Percentiles rank a stretch among this genome's conserved stretches.
These are phyloP conservation scores for Pelargonium australe DNA, from an alignment of 441 rosid genomes.

Conservation along the genomic window DNA sequence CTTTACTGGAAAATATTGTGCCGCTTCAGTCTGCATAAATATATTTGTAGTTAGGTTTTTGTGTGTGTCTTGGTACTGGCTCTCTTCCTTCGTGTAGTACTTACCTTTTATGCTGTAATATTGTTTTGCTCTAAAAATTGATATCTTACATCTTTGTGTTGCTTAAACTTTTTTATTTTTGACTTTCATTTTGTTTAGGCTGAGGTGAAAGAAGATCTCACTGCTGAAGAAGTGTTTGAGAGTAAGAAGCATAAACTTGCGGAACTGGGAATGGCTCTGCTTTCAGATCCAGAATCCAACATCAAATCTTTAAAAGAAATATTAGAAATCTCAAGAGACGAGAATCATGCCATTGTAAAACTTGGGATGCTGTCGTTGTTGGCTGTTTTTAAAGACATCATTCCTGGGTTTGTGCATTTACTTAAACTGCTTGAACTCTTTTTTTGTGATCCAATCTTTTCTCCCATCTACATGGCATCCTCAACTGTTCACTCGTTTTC, in stretches of 20 bases:
- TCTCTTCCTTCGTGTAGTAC: not conserved
- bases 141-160: not conserved
- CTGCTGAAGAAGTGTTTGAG: conserved; percentile 71
- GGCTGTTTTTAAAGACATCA: conserved; percentile 89
- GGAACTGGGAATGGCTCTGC: conserved; percentile 66
- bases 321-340: conserved; percentile 56
- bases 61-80: no score
- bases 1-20: no score
- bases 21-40: no score
- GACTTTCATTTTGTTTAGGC: conserved; percentile 41
- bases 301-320: conserved; percentile 71
- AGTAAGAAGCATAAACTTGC: conserved; percentile 64
- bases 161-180: not conserved
- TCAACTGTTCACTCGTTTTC: conserved; percentile 14
- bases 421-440: conserved; percentile 14
- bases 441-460: conserved; percentile 6
- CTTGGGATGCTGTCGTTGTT: conserved; percentile 69
- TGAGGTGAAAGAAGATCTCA: conserved; percentile 76
- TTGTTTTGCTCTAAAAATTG: not conserved
- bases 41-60: no score
- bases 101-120: not conserved
- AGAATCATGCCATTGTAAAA: conserved; percentile 50
- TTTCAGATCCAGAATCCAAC: conserved; percentile 71
- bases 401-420: conserved; percentile 55
- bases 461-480: not conserved